Conservation (phyloP, 2,329 filamentous ascomycete genomes). For the Pezicula rhizophila region DNA sequence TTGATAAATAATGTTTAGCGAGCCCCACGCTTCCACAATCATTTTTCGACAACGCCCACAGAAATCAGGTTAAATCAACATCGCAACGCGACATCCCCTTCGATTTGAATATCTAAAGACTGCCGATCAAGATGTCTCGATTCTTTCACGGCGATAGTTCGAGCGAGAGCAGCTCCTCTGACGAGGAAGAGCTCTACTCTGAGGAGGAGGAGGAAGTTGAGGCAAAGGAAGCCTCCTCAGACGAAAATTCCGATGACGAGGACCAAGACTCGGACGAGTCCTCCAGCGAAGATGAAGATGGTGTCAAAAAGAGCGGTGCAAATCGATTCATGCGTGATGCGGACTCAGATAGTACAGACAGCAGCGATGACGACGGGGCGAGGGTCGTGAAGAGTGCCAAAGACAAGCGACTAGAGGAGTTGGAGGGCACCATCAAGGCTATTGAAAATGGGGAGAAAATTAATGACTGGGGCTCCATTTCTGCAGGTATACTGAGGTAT, state of each 20-base stretch:
- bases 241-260: conserved; percentile 40
- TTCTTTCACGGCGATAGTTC: conserved; percentile 98
- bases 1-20: too few species aligned
- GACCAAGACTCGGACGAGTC: conserved; percentile 50
- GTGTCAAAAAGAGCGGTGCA: conserved; percentile 62
- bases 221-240: conserved; percentile 40
- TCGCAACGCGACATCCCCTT: conserved; percentile 4
- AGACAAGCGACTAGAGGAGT: conserved; percentile 91
- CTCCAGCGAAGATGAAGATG: conserved; percentile 59
- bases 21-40: not conserved
- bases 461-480: conserved; percentile 92
- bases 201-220: conserved; percentile 58
- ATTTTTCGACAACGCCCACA: not conserved
- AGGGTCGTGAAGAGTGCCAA: conserved; percentile 95
- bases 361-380: conserved; percentile 77
- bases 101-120: conserved; percentile 6
- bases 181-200: conserved; percentile 91
- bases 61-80: conserved; percentile 1
- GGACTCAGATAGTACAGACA: conserved; percentile 70
- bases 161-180: conserved; percentile 83
- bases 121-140: conserved; percentile 69
- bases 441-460: conserved; percentile 98
- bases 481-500: conserved; percentile 57
- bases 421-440: conserved; percentile 80
- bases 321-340: conserved; percentile 75